Base-by-base conservation (phyloP, 2,329 filamentous ascomycete species). In the Epichloe hybrida region DNA sequence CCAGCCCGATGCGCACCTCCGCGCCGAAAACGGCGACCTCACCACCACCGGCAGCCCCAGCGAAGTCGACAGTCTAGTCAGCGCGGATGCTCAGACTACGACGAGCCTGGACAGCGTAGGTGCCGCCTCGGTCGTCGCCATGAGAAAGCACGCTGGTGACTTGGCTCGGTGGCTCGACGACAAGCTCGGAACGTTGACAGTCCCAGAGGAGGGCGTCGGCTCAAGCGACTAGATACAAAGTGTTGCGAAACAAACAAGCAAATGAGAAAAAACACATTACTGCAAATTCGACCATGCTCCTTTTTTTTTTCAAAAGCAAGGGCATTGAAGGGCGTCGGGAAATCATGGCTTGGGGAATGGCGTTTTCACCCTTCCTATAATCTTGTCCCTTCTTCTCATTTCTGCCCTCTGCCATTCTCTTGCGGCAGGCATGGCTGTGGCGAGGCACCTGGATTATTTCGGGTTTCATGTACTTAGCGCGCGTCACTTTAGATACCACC, bases 151-250 rank as follows among this genome's bases (percentile, higher is more conserved):
- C 51, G 76, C 78, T 4, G 76, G 79, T 56, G 78, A 82, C 55
- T 66, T 83, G 50, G 77, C 76, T 23, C 66, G 69, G 50, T 80
- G 76, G 72, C 62, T 84, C 55, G 79, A 84, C 55, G 75, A 75
- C n/a, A 76, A 76, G 65, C 68, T 84, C 5, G 74, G 74, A 5
- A 67, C 70, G 13, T 60, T 81, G 53, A 66, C 66, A 13, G 71
- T 80, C 31, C 76, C 78, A 0, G 73, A 77, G 46, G 76, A 79
- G 49, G 72, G 71, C 5, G 66, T 75, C 21, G 69, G 70, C 8
- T 49, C 37, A 11, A 43, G 40, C 46, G 51, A 55, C 20, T 55
- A 40, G 43, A 17, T 11, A 4, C 7, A 21, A 1, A 5, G 8
- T 9, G 27, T 35, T 12, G n/a, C 7, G 39, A 20, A 5, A 20